phyloP scores from a whole-genome alignment of 495 filamentous ascomycete genomes.

The Hypoxylon perforatum region DNA sequence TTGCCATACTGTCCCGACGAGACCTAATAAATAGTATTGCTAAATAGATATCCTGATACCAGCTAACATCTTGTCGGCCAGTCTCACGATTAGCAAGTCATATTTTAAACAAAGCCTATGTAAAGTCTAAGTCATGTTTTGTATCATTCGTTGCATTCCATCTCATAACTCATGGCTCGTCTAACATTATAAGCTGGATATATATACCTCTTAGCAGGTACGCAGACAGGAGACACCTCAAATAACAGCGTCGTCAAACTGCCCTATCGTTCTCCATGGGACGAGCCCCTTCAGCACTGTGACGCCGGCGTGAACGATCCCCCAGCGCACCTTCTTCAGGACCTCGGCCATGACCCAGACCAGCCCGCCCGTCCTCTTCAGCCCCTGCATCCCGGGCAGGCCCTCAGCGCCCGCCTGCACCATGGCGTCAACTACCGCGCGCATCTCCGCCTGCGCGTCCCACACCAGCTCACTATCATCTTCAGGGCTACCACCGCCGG shows the following conservation, averaged over 20 bases:
- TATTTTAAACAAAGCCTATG: no score
- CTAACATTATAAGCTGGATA: no score
- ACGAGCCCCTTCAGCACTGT: constrained; percentile 58
- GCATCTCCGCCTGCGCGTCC: constrained; percentile 56
- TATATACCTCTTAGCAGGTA: no score
- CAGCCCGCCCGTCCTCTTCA: constrained; percentile 48
- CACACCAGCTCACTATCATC: constrained; percentile 54
- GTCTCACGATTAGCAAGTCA: no score
- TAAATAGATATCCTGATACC: no score
- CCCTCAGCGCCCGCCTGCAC: constrained; percentile 38
- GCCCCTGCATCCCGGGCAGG: constrained; percentile 40
- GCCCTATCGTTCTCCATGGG: constrained; percentile 39
- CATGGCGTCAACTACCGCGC: constrained; percentile 48
- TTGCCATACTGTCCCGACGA: no score
- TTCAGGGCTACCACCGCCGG: constrained; percentile 21
- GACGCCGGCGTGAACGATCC: constrained; percentile 67
- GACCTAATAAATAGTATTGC: no score
- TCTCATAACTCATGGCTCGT: no score
- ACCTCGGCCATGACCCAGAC: constrained; percentile 62
- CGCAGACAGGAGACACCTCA: not conserved
- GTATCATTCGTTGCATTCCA: no score
- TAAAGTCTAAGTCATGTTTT: no score
- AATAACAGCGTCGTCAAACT: constrained; percentile 26
- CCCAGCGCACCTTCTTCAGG: constrained; percentile 65
- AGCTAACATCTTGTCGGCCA: no score